Base-by-base conservation (phyloP, 306 rosid genomes). In the Cyclanthera cordifolia region DNA sequence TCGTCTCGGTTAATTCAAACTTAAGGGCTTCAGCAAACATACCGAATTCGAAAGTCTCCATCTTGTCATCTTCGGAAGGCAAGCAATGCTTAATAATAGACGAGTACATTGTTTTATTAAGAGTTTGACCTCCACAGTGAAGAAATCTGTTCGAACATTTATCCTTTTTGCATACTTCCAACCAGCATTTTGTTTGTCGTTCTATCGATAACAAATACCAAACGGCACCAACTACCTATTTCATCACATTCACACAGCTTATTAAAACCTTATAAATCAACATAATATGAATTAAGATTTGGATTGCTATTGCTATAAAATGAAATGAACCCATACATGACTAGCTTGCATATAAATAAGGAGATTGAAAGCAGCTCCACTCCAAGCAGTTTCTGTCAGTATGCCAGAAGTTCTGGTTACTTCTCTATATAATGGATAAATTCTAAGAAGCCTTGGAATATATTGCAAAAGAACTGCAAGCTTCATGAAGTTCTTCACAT, bases 371-470 rank as follows among this genome's bases (percentile, higher is more conserved):
- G 84, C 95, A 77, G 99, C 97, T 72, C 91, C 90, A 72, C 85
- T 87, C 96, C 95, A 93, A 6, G 95, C 91, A 12, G 88, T 93
- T 80, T 90, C 95, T 45, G 96, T 87, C 48, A 93, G 79, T 76
- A 82, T 85, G 71, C 99, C 99, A 41, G 83, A 82, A 53, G 87
- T 82, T 67, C 82, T 85, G 8, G 88, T 90, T 60, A 90, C 91
- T 87, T 88, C 90, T 71, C 70, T 77, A 74, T 76, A 86, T 48
- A 90, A 73, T 1, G 91, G 91, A 83, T 30, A 52, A 25, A 88
- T 82, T 52, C 99, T 71, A 46, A 80, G 4, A 50, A 88, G 32
- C 71, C 99, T 90, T 6, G 97, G 96, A 59, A 80, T 77, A 57
- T 82, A 90, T 41, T 93, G 99, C 2, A 61, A 20, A 46, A 87